Percentiles rank a stretch among this genome's conserved stretches.
phyloP scores from a whole-genome alignment of 2,329 filamentous ascomycete genomes.

The Furcasterigmium furcatum region DNA sequence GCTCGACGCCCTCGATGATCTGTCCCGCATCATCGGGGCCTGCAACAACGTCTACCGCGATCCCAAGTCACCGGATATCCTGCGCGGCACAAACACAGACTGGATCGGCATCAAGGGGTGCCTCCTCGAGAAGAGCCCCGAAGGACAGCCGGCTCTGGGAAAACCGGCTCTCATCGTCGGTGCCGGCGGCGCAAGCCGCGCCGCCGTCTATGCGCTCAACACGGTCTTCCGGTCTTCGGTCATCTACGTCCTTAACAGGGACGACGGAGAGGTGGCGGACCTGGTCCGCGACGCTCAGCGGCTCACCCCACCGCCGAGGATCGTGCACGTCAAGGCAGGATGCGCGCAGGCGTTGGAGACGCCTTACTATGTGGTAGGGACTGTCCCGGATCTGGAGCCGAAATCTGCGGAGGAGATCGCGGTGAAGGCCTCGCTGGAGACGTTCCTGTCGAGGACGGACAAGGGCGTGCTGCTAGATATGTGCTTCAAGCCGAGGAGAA shows the following conservation, averaged over 20 bases:
- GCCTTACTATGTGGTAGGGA: slow-evolving; percentile 32
- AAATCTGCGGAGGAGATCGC: slow-evolving; percentile 20
- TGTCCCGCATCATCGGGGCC: slow-evolving; percentile 29
- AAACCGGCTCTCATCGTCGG: slow-evolving; percentile 32
- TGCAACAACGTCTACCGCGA: slow-evolving; percentile 29
- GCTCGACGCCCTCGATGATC: slow-evolving; percentile 31
- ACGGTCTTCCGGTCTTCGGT: slow-evolving; percentile 18
- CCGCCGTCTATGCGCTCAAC: slow-evolving; percentile 30
- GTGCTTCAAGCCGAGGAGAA: slow-evolving; percentile 37
- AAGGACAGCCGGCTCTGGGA: slow-evolving; percentile 7
- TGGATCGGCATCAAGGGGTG: slow-evolving; percentile 36
- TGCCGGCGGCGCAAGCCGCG: slow-evolving; percentile 36
- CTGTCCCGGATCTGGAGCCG: slow-evolving; percentile 32
- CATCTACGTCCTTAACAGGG: slow-evolving; percentile 33
- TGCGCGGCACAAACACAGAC: slow-evolving; percentile 38
- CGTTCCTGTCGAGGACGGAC: slow-evolving; percentile 18
- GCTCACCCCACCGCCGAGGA: slow-evolving; percentile 11
- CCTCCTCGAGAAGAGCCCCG: slow-evolving; percentile 16
- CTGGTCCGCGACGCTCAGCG: slow-evolving; percentile 19
- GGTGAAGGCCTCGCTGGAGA: slow-evolving; percentile 18
- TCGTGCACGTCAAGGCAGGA: slow-evolving; percentile 24
- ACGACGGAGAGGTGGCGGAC: slow-evolving; percentile 20
- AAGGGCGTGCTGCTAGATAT: slow-evolving; percentile 35
- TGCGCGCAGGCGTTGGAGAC: slow-evolving; percentile 16
- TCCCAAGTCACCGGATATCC: slow-evolving; percentile 13